Evolutionary conservation across 768 basidiomycete species (phyloP).

Genomic region (Rhodotorula diobovata): DNA sequence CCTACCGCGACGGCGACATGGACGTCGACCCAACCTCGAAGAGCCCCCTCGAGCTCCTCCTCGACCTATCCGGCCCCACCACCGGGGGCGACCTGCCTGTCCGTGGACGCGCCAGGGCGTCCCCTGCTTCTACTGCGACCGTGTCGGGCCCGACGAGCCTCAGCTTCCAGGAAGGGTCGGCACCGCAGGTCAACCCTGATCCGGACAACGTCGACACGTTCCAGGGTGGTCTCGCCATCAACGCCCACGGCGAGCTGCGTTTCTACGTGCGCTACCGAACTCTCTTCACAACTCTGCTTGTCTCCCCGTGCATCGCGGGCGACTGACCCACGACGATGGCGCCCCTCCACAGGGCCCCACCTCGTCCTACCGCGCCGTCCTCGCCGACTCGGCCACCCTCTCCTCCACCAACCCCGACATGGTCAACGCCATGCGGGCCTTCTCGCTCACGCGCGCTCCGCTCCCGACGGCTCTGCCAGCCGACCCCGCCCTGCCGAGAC

Average conservation of each 20-base stretch:
- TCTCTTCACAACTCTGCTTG: too few relatives aligned
- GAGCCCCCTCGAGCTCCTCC: background rate
- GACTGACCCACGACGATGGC: too few relatives aligned
- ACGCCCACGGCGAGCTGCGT: conserved; percentile 22
- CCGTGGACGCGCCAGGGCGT: too few relatives aligned
- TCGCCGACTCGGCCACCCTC: conserved; percentile 30
- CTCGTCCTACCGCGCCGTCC: conserved; percentile 27
- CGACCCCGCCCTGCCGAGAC: conserved; percentile 18
- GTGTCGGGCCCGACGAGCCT: background rate
- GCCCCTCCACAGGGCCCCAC: conserved; percentile 1
- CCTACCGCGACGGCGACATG: background rate
- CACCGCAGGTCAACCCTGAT: background rate
- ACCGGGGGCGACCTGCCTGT: too few relatives aligned
- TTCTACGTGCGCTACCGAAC: conserved; percentile 6
- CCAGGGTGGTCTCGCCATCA: conserved; percentile 23
- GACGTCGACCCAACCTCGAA: background rate
- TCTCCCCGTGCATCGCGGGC: background rate
- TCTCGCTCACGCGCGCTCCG: conserved; percentile 25
- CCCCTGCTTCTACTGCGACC: too few relatives aligned
- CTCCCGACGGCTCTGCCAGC: conserved; percentile 18
- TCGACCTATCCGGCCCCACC: too few relatives aligned
- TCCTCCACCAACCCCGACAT: conserved; percentile 11
- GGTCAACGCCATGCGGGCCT: conserved; percentile 16
- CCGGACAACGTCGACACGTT: conserved; percentile 15
- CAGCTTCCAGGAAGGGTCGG: background rate